Evolutionary conservation across 2,329 filamentous ascomycete genomes (phyloP).

Genomic region (Amesomyces nigricolor): DNA sequence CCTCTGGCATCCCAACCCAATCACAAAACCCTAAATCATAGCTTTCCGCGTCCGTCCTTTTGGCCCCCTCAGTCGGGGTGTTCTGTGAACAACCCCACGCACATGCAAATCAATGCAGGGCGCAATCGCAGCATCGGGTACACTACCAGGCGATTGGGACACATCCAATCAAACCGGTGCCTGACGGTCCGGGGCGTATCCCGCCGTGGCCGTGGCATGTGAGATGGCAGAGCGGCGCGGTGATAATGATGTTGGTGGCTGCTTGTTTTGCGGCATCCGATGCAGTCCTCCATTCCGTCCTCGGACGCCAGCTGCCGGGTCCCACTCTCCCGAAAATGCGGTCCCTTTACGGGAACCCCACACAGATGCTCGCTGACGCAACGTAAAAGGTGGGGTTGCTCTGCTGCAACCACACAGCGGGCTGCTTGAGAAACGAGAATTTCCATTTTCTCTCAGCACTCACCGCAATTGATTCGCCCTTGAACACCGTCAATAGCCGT

Average conservation of each 20-base stretch:
- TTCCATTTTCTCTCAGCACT: not conserved
- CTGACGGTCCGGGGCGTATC: not conserved
- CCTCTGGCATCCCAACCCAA: too few relatives aligned
- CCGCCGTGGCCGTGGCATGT: too few relatives aligned
- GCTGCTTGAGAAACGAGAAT: conserved; percentile 9
- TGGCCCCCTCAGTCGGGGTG: not conserved
- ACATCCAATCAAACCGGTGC: conserved; percentile 10
- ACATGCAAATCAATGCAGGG: not conserved
- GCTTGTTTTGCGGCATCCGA: not conserved
- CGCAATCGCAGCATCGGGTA: conserved; percentile 6
- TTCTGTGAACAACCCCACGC: not conserved
- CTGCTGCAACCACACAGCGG: conserved; percentile 6
- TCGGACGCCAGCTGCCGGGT: conserved; percentile 11
- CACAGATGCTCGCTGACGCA: conserved; percentile 6
- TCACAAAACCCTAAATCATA: too few relatives aligned
- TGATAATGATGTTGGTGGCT: not conserved
- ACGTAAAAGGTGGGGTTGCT: conserved; percentile 21
- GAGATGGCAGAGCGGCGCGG: not conserved
- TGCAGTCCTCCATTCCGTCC: not conserved
- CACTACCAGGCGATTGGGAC: conserved; percentile 9
- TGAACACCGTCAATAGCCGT: too few relatives aligned
- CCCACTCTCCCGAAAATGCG: not conserved
- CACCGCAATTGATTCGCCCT: too few relatives aligned
- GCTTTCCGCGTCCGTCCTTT: not conserved
- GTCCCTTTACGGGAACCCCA: conserved; percentile 7